Conservation (phyloP, 192 early-diverging fungal species). For the Gorgonomyces haynaldii region DNA sequence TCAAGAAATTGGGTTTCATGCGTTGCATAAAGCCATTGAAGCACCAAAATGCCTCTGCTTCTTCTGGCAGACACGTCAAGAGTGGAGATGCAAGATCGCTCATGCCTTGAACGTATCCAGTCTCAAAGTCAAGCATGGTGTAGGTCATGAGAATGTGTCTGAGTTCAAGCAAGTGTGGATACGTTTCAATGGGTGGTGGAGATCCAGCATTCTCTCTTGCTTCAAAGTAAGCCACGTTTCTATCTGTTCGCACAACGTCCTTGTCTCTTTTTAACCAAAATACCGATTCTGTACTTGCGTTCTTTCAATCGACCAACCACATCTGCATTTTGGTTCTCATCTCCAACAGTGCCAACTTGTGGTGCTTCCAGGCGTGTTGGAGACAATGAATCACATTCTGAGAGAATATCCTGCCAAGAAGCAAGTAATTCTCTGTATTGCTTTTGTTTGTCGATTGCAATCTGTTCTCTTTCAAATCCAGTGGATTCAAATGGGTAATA, state of each 20-base stretch:
- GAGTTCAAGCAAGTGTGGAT: conserved; percentile 63
- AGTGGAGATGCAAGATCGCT: conserved; percentile 85
- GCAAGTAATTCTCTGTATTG: conserved; percentile 27
- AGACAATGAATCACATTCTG: conserved; percentile 11
- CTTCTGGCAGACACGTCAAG: conserved; percentile 77
- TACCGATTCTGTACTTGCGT: conserved; percentile 41
- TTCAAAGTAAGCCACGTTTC: conserved; percentile 67
- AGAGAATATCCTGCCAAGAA: conserved; percentile 34
- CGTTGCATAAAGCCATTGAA: conserved; percentile 83
- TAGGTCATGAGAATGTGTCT: conserved; percentile 89
- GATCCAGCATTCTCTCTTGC: conserved; percentile 11
- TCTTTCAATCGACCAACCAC: conserved; percentile 37
- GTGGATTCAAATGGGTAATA: neutral
- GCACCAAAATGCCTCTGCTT: conserved; percentile 86
- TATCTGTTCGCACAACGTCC: conserved; percentile 93
- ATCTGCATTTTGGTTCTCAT: conserved; percentile 40
- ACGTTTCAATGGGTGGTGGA: conserved; percentile 27
- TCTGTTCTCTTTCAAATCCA: neutral
- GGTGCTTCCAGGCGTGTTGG: neutral
- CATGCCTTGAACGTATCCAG: conserved; percentile 96
- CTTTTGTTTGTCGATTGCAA: conserved; percentile 3
- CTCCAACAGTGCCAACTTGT: conserved; percentile 20
- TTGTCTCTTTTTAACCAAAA: conserved; percentile 53
- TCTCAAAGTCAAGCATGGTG: conserved; percentile 69
- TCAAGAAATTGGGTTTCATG: conserved; percentile 82